These are phyloP conservation scores for Lentinula edodes DNA, from an alignment of 768 basidiomycete species.

Conservation along the genomic window DNA sequence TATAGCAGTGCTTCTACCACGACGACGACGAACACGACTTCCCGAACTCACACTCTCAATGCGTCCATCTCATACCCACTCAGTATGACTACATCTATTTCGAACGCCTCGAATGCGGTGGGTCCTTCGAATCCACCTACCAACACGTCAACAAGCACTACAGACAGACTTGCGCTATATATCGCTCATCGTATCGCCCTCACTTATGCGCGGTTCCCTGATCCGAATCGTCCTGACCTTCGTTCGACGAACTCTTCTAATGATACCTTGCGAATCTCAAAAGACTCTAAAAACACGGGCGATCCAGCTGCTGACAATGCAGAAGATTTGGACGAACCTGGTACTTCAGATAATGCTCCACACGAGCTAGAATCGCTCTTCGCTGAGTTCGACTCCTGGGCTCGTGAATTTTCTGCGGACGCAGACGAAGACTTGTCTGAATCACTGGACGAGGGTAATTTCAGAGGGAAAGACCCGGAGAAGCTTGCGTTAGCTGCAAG, in stretches of 20 bases:
- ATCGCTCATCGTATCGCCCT: slow-evolving; percentile 89
- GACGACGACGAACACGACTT: slow-evolving; percentile 16
- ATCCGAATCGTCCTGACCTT: background rate
- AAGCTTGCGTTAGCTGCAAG: slow-evolving; percentile 87
- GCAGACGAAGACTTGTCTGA: no score
- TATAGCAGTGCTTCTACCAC: slow-evolving; percentile 49
- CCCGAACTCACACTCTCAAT: background rate
- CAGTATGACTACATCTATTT: background rate
- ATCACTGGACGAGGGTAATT: no score
- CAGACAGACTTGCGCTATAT: slow-evolving; percentile 75
- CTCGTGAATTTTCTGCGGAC: no score
- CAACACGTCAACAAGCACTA: no score
- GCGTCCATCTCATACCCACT: background rate
- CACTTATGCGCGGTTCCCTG: slow-evolving; percentile 49
- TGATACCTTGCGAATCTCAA: no score
- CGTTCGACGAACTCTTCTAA: no score
- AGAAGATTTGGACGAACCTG: background rate
- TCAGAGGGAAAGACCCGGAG: slow-evolving; percentile 37
- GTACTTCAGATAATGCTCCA: background rate
- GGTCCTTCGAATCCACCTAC: background rate
- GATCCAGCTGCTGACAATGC: no score
- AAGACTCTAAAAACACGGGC: no score
- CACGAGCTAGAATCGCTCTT: no score
- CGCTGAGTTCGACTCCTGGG: no score
- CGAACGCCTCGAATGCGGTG: background rate